Evolutionary conservation across 108 stramenopile species (phyloP).

Genomic region (Asterionellopsis glacialis): DNA sequence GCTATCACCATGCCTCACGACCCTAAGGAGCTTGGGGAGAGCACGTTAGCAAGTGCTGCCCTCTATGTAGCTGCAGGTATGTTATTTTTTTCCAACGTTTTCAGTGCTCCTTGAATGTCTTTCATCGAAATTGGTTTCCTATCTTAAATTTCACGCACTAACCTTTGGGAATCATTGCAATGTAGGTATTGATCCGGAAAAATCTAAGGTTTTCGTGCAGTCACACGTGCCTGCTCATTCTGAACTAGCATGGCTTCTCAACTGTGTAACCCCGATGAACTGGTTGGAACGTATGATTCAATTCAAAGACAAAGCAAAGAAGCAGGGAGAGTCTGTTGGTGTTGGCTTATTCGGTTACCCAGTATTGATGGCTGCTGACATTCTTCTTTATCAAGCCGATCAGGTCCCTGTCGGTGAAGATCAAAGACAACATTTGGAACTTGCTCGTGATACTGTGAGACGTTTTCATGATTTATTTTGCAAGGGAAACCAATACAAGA

Average conservation of each 20-base stretch:
- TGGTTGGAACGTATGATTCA: slow-evolving; percentile 99
- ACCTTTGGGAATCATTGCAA: neutral
- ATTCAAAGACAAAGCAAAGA: slow-evolving; percentile 98
- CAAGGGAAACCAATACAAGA: slow-evolving; percentile 83
- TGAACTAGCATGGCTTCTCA: slow-evolving; percentile 98
- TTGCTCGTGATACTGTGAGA: slow-evolving; percentile 95
- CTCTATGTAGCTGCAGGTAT: slow-evolving; percentile 88
- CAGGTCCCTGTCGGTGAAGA: slow-evolving; percentile 99
- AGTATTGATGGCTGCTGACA: slow-evolving; percentile 98
- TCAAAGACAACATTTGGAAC: slow-evolving; percentile 97
- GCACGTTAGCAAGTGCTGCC: slow-evolving; percentile 75
- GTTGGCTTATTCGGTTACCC: slow-evolving; percentile 97
- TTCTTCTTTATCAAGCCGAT: slow-evolving; percentile 96
- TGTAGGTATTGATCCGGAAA: slow-evolving; percentile 86
- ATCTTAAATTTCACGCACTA: slow-evolving; percentile 3
- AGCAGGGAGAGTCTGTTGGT: slow-evolving; percentile 85
- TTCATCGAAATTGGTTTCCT: neutral
- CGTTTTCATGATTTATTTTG: slow-evolving; percentile 94
- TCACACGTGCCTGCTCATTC: slow-evolving; percentile 95
- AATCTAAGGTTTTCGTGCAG: slow-evolving; percentile 90
- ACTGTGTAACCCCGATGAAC: slow-evolving; percentile 94
- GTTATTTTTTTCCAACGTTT: slow-evolving; percentile 7
- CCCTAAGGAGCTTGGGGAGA: slow-evolving; percentile 80
- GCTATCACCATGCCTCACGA: slow-evolving; percentile 98
- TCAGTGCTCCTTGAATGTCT: neutral